Evolutionary conservation across 2,329 filamentous ascomycete genomes (phyloP), one percentile per base, ranked within the genome.

Genomic region (Thielaviopsis euricoi): DNA sequence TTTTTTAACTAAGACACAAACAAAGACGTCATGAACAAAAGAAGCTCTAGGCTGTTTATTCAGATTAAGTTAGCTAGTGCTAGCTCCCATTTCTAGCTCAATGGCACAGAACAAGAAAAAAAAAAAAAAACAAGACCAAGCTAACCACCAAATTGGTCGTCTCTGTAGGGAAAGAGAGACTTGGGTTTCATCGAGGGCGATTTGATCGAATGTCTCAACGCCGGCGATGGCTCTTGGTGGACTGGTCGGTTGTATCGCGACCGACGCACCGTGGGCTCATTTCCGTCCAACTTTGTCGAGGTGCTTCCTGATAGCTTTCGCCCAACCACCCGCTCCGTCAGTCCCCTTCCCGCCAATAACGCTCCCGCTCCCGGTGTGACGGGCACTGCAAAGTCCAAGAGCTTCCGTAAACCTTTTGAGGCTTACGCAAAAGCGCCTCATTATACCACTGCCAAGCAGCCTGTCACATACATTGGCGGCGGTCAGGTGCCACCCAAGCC

Each of bases 221-320:
- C 93, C 21, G 93, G 93, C 62, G 93, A 98, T 72, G 93, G 93
- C 56, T 90, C 88, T 52, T 98, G 93, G 93, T 98, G 93, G 93
- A 95, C 90, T 72, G 93, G 93, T 53, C 82, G 91, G 62, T 73
- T 98, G 67, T 87, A 85, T 67, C 82, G 93, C 64, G 93, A 98
- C 71, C 85, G 87, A 69, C 83, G 90, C 66, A 89, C 91, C 66
- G 85, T 96, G 65, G 93, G 93, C 57, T 76, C 93, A 21, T 98
- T 98, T 67, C 93, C 93, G 0, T 96, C 90, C 66, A 98, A 98
- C 72, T 98, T 98, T 67, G 93, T 98, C 67, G 82, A 94, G 68
- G 79, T 98, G 6, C 78, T 98, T 33, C 86, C 87, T 58, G 82
- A 93, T 60, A 81, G 83, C 68, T 97, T 94, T 68, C 83, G 87